phyloP scores from a whole-genome alignment of 2,329 filamentous ascomycete genomes.

The Diplodia intermedia region DNA sequence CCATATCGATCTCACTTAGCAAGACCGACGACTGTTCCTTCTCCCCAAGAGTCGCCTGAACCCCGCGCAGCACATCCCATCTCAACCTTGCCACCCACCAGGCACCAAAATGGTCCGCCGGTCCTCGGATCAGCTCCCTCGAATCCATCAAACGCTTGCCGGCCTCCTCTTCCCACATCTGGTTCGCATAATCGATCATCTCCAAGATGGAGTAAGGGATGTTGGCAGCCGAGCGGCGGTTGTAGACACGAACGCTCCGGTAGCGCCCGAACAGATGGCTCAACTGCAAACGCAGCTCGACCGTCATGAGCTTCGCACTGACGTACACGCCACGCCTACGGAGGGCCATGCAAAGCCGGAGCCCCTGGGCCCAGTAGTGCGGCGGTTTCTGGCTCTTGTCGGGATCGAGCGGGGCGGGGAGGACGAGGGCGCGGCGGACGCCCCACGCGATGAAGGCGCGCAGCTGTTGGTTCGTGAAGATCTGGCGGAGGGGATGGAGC shows the following conservation, averaged over 20 bases:
- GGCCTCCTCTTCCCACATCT: neutral
- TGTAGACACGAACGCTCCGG: neutral
- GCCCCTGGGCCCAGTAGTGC: conserved; percentile 41
- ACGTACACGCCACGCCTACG: conserved; percentile 42
- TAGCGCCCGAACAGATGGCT: conserved; percentile 41
- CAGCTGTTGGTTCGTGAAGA: conserved; percentile 40
- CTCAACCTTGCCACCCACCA: conserved; percentile 16
- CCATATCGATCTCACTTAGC: neutral
- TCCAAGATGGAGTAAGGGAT: conserved; percentile 9
- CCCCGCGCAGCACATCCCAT: conserved; percentile 1
- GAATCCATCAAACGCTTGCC: conserved; percentile 16
- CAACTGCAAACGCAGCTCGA: conserved; percentile 39
- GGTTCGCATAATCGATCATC: conserved; percentile 18
- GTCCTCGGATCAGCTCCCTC: conserved; percentile 2
- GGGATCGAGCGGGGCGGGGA: conserved; percentile 35
- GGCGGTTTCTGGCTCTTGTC: conserved; percentile 38
- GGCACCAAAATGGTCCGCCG: neutral
- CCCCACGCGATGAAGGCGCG: conserved; percentile 47
- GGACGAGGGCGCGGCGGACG: conserved; percentile 42
- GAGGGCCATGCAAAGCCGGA: conserved; percentile 41
- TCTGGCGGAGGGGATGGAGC: conserved; percentile 40
- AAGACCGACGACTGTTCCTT: neutral
- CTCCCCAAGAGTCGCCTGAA: neutral
- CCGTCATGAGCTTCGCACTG: conserved; percentile 35
- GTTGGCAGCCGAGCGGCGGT: conserved; percentile 5